Evolutionary conservation across 2,329 filamentous ascomycete genomes (phyloP).

Genomic region (Arthrobotrys entomopaga): DNA sequence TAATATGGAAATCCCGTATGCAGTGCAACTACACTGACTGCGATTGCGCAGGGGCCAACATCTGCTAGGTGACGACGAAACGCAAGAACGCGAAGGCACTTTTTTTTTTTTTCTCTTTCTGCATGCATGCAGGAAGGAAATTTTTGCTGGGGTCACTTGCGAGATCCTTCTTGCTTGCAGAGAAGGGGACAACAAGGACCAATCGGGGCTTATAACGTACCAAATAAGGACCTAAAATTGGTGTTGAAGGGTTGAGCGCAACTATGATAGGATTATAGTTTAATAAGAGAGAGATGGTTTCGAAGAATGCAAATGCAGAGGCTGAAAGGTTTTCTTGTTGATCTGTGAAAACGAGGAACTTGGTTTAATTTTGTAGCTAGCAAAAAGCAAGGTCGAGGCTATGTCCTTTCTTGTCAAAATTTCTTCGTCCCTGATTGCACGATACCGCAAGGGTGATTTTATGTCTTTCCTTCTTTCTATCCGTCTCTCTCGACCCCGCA

Average conservation of each 20-base stretch:
- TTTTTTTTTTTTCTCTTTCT: slow-evolving; percentile 38
- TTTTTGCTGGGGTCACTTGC: slow-evolving; percentile 30
- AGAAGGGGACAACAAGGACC: neutral
- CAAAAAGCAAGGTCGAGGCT: too few relatives aligned
- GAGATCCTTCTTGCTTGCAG: slow-evolving; percentile 40
- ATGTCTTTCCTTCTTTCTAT: slow-evolving; percentile 32
- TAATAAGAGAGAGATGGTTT: slow-evolving; percentile 7
- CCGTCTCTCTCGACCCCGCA: slow-evolving; percentile 46
- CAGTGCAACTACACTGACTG: slow-evolving; percentile 52
- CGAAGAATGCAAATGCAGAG: slow-evolving; percentile 53
- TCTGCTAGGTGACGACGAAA: slow-evolving; percentile 53
- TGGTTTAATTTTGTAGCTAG: slow-evolving; percentile 29
- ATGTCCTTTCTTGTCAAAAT: slow-evolving; percentile 2
- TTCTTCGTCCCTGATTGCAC: slow-evolving; percentile 50
- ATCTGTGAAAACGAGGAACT: slow-evolving; percentile 39
- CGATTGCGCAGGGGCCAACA: slow-evolving; percentile 50
- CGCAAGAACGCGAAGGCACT: slow-evolving; percentile 55
- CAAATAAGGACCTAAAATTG: slow-evolving; percentile 38
- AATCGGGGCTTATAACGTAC: slow-evolving; percentile 50
- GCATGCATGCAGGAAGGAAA: slow-evolving; percentile 49
- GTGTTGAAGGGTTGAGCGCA: slow-evolving; percentile 18
- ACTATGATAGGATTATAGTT: neutral
- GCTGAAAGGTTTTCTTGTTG: slow-evolving; percentile 39
- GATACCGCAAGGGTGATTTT: slow-evolving; percentile 51
- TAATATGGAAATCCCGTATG: slow-evolving; percentile 52